Percentiles rank a stretch among this genome's conserved stretches.
phyloP scores from a whole-genome alignment of 176 grass and related monocot species.

The Canna indica region DNA sequence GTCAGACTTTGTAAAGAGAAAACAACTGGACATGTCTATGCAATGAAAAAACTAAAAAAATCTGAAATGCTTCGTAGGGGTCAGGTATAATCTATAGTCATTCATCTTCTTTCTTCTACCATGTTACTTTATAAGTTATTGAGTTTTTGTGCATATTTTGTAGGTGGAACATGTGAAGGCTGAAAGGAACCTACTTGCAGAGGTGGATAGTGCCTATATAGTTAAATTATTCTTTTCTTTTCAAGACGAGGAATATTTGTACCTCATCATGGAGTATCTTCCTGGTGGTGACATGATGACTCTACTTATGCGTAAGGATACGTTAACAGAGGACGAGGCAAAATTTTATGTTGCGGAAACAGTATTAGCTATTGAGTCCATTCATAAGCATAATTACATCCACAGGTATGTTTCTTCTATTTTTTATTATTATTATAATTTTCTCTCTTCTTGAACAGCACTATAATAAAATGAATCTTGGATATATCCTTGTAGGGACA shows the following conservation, averaged over 20 bases:
- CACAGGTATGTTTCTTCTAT: slow-evolving; percentile 39
- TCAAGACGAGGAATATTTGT: slow-evolving; percentile 64
- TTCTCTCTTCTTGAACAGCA: background rate
- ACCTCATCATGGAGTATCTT: slow-evolving; percentile 78
- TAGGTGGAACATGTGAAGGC: slow-evolving; percentile 66
- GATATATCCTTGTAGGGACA: slow-evolving; percentile 9
- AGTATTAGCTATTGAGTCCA: slow-evolving; percentile 72
- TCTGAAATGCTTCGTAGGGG: slow-evolving; percentile 80
- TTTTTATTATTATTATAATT: background rate
- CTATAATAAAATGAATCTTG: background rate
- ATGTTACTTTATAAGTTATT: background rate
- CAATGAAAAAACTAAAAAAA: slow-evolving; percentile 82
- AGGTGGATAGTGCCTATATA: slow-evolving; percentile 67
- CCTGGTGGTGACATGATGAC: slow-evolving; percentile 87
- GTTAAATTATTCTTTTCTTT: slow-evolving; percentile 80
- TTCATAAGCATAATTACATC: slow-evolving; percentile 73
- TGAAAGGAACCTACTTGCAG: slow-evolving; percentile 69
- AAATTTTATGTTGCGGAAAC: slow-evolving; percentile 66
- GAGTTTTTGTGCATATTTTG: slow-evolving; percentile 15
- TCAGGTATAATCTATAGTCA: slow-evolving; percentile 33
- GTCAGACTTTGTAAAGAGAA: slow-evolving; percentile 74
- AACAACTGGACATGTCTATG: slow-evolving; percentile 51
- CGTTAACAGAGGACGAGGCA: slow-evolving; percentile 57
- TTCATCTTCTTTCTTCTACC: slow-evolving; percentile 19
- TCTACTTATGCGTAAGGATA: slow-evolving; percentile 72